A percentile compares a stretch with the other conserved stretches of the same genome.
Conservation (phyloP, 2,329 filamentous ascomycete genomes). For the Nemania sp. region DNA sequence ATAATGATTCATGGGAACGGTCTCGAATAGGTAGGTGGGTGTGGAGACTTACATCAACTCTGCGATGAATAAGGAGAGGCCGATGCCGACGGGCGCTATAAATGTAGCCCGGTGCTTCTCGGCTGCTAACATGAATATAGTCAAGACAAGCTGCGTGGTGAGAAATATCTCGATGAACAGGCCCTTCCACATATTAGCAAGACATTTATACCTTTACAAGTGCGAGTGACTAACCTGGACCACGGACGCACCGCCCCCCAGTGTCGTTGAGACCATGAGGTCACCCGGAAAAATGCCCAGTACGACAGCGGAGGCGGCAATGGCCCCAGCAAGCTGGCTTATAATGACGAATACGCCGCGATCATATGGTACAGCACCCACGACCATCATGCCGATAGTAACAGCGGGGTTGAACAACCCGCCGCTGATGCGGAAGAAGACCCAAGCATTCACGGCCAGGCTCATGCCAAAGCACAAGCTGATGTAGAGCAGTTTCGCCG, state of each 20-base stretch:
- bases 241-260: constrained; percentile 48
- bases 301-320: constrained; percentile 54
- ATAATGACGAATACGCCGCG: constrained; percentile 49
- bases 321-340: constrained; percentile 53
- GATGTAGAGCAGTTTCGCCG: constrained; percentile 41
- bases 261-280: constrained; percentile 51
- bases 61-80: constrained; percentile 60
- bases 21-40: too few species aligned
- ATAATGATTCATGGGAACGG: too few species aligned
- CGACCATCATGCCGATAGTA: constrained; percentile 53
- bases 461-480: constrained; percentile 44
- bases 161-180: constrained; percentile 47
- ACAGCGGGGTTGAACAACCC: constrained; percentile 40
- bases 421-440: constrained; percentile 48
- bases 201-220: too few species aligned
- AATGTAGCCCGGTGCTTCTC: constrained; percentile 66
- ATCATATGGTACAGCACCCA: constrained; percentile 44
- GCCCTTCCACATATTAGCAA: too few species aligned
- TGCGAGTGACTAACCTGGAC: too few species aligned
- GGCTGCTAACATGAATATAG: constrained; percentile 61
- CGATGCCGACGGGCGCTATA: constrained; percentile 65
- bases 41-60: constrained; percentile 41
- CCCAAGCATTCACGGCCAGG: constrained; percentile 47
- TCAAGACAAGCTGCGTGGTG: constrained; percentile 56
- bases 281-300: constrained; percentile 51